A percentile compares a stretch with the other conserved stretches of the same genome.
Conservation (phyloP, 371 early-diverging fungal species). For the Batkoa obscura region DNA sequence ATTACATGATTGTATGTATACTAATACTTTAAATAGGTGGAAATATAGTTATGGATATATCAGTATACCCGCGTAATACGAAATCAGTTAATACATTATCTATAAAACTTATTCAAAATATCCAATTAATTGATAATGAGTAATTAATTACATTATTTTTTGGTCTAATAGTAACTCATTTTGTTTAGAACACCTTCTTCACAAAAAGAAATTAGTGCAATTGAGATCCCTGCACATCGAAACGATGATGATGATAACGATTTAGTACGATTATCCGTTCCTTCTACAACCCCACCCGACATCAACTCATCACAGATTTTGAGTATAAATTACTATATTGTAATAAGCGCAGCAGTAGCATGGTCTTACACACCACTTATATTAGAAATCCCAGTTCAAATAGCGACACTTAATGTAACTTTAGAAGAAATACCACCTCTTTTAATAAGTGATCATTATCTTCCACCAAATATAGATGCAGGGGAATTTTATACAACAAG, state of each 20-base stretch:
- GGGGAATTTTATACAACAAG: background rate
- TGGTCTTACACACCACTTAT: constrained; percentile 1
- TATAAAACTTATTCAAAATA: background rate
- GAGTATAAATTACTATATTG: background rate
- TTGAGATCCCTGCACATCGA: background rate
- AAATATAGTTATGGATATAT: background rate
- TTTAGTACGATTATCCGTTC: background rate
- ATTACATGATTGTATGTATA: no score
- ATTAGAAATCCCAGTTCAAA: constrained; percentile 1
- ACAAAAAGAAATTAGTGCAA: background rate
- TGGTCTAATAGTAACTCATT: no score
- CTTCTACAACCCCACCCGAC: background rate
- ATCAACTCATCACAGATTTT: background rate
- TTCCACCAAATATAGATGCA: background rate
- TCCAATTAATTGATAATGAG: no score
- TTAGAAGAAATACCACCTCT: constrained; percentile 2
- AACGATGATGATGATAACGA: constrained; percentile 1
- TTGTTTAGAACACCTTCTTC: no score
- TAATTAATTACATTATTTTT: no score
- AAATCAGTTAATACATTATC: background rate
- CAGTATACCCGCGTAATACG: background rate
- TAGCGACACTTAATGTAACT: constrained; percentile 3
- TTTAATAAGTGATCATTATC: background rate
- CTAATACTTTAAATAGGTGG: background rate
- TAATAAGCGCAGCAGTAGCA: background rate